Evolutionary conservation across 768 basidiomycete genomes (phyloP).

Genomic region (Lactarius sp.): DNA sequence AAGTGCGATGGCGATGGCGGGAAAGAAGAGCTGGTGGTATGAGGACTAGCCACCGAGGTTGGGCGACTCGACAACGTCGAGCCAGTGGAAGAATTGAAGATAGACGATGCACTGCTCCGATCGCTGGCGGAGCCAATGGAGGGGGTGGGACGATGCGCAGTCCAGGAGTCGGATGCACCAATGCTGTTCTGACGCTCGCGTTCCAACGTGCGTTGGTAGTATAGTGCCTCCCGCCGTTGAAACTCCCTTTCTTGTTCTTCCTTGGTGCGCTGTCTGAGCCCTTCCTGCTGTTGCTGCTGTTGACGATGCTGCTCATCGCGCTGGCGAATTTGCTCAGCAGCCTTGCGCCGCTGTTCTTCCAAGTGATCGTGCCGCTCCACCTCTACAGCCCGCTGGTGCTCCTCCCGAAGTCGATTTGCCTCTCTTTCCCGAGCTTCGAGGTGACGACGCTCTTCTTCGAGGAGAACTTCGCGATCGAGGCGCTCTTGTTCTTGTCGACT

Average conservation of each 20-base stretch:
- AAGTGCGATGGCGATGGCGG: constrained; percentile 12
- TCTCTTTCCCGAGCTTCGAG: constrained; percentile 12
- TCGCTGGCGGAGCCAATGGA: constrained; percentile 21
- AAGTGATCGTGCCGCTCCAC: constrained; percentile 29
- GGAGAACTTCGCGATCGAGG: constrained; percentile 7
- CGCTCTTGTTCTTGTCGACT: constrained; percentile 22
- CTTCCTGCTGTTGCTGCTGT: constrained; percentile 26
- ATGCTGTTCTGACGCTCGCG: constrained; percentile 31
- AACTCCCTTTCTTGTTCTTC: constrained; percentile 30
- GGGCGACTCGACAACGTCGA: constrained; percentile 26
- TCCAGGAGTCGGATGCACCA: constrained; percentile 17
- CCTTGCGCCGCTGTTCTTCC: constrained; percentile 34
- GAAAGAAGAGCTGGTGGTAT: constrained; percentile 11
- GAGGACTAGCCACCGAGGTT: constrained; percentile 21
- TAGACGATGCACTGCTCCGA: constrained; percentile 26
- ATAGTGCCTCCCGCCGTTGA: constrained; percentile 23
- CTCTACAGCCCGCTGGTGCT: constrained; percentile 11
- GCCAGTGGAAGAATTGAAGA: constrained; percentile 22
- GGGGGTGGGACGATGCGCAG: constrained; percentile 30
- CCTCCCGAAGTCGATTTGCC: constrained; percentile 17
- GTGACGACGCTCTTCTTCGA: constrained; percentile 10
- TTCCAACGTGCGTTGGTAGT: constrained; percentile 21
- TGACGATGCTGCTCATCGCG: constrained; percentile 28
- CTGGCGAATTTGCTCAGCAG: constrained; percentile 29
- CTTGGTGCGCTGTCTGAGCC: constrained; percentile 31